These are phyloP conservation scores for Umbelopsis ramanniana DNA, from an alignment of 192 early-diverging fungal species.

Conservation along the genomic window DNA sequence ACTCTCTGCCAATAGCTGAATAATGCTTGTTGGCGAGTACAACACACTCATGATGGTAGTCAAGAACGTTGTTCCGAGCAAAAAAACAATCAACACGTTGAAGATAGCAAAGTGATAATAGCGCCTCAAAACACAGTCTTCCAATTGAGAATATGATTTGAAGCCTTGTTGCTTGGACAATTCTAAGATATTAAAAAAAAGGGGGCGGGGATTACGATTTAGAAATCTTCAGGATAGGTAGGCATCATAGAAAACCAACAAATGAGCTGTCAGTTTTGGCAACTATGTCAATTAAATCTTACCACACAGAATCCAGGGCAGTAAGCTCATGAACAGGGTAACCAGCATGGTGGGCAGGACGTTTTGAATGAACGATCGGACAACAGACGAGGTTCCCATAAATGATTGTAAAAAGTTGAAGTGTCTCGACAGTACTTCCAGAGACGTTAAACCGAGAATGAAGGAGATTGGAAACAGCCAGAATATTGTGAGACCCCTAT, in stretches of 20 bases:
- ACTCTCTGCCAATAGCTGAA: slow-evolving; percentile 50
- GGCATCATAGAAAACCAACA: background rate
- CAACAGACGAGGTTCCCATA: slow-evolving; percentile 43
- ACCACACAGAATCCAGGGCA: slow-evolving; percentile 62
- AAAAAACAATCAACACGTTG: slow-evolving; percentile 66
- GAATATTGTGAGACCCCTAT: slow-evolving; percentile 63
- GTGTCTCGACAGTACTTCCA: slow-evolving; percentile 51
- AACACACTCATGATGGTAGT: slow-evolving; percentile 52
- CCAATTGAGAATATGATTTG: slow-evolving; percentile 59
- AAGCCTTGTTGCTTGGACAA: slow-evolving; percentile 63
- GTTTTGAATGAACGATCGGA: slow-evolving; percentile 54
- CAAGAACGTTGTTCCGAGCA: slow-evolving; percentile 59
- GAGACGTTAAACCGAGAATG: slow-evolving; percentile 57
- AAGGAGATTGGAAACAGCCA: slow-evolving; percentile 68
- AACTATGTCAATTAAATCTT: slow-evolving; percentile 4
- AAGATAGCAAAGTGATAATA: slow-evolving; percentile 68
- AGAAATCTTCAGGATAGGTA: background rate
- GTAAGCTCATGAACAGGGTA: slow-evolving; percentile 52
- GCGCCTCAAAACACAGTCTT: slow-evolving; percentile 55
- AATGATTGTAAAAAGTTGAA: slow-evolving; percentile 54
- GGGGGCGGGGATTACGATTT: background rate
- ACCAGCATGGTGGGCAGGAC: slow-evolving; percentile 64
- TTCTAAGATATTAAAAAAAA: no score
- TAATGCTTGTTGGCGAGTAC: slow-evolving; percentile 54
- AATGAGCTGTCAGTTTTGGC: no score